Percentiles rank a stretch among this genome's conserved stretches.
These are phyloP conservation scores for Chloranthus sessilifolius DNA, from an alignment of 164 flowering plant genomes.

Conservation along the genomic window DNA sequence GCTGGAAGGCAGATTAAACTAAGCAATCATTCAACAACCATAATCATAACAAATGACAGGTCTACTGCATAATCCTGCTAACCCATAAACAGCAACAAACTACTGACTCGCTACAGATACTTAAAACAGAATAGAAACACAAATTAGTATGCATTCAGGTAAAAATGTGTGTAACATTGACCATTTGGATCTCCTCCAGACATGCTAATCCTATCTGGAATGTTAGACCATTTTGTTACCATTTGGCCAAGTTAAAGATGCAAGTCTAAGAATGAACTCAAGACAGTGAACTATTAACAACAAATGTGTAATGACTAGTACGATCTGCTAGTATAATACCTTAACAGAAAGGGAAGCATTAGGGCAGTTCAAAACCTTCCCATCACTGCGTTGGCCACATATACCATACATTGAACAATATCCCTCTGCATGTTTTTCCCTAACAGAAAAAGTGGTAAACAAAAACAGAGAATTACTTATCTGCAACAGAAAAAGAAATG, in stretches of 20 bases:
- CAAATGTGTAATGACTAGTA: not conserved
- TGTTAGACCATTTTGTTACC: not conserved
- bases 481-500: not conserved
- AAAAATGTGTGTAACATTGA: not conserved
- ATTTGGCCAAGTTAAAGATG: not conserved
- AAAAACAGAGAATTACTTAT: not conserved
- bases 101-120: not conserved
- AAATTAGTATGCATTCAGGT: not conserved
- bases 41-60: not conserved
- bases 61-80: too few species aligned
- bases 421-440: slow-evolving; percentile 59
- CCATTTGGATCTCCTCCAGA: not conserved
- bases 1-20: slow-evolving; percentile 47
- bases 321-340: slow-evolving; percentile 35
- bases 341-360: slow-evolving; percentile 59
- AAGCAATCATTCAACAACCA: not conserved
- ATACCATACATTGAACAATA: slow-evolving; percentile 94
- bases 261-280: too few species aligned
- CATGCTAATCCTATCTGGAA: not conserved
- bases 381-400: slow-evolving; percentile 82
- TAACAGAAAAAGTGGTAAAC: slow-evolving; percentile 15
- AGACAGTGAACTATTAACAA: not conserved
- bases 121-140: not conserved
- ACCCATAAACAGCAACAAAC: not conserved
- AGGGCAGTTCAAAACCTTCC: slow-evolving; percentile 88